These are phyloP conservation scores for Pestalotiopsis fici DNA, from an alignment of 2,329 filamentous ascomycete species.

Conservation along the genomic window DNA sequence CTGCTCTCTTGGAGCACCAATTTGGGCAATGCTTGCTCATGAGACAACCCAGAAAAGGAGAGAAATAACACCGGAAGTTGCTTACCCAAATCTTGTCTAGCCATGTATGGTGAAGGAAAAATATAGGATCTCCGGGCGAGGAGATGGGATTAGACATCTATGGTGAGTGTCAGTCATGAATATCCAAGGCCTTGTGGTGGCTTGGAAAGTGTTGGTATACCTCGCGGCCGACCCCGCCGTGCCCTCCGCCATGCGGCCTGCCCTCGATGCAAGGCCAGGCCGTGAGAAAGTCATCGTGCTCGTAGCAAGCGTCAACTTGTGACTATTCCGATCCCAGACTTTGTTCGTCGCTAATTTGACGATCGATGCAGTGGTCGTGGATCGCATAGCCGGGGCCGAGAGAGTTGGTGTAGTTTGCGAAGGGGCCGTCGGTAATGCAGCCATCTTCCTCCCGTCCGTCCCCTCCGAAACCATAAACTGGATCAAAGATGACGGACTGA, in stretches of 20 bases:
- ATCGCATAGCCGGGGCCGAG: slow-evolving; percentile 22
- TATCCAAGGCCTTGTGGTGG: not conserved
- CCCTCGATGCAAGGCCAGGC: not conserved
- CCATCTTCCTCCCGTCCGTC: slow-evolving; percentile 20
- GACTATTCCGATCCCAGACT: not conserved
- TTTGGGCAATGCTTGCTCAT: too few relatives aligned
- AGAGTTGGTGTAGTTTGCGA: slow-evolving; percentile 31
- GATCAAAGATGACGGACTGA: not conserved
- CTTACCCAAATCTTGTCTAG: slow-evolving; percentile 24
- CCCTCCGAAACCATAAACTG: slow-evolving; percentile 25
- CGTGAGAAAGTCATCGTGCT: not conserved
- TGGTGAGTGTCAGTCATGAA: not conserved
- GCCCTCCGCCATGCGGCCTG: not conserved
- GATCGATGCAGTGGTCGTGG: slow-evolving; percentile 22
- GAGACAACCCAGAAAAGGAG: too few relatives aligned
- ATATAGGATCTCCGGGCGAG: slow-evolving; percentile 16
- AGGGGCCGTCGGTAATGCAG: slow-evolving; percentile 36
- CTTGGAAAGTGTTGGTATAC: not conserved
- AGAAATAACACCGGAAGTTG: too few relatives aligned
- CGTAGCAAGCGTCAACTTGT: not conserved
- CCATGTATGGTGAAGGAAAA: slow-evolving; percentile 25
- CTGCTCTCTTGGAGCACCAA: too few relatives aligned
- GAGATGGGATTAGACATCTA: not conserved
- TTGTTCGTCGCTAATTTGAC: slow-evolving; percentile 1
- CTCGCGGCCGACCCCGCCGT: not conserved